Percentiles rank a stretch among this genome's conserved stretches.
phyloP scores from a whole-genome alignment of 495 filamentous ascomycete genomes.

The Wilcoxina mikolae region DNA sequence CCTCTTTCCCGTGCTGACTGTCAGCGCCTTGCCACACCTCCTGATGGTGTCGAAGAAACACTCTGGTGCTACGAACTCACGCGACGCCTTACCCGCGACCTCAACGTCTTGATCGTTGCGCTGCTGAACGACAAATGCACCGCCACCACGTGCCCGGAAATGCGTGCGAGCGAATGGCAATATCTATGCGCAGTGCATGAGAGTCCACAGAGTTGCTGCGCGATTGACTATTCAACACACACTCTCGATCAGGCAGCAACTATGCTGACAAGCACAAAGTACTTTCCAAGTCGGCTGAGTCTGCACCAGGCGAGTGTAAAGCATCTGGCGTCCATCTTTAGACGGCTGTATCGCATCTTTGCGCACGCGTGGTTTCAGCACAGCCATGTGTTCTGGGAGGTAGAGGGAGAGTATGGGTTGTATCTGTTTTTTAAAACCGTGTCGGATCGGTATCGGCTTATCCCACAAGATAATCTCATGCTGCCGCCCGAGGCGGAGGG shows the following conservation, averaged over 20 bases:
- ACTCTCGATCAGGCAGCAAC: conserved; percentile 95
- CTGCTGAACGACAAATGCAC: conserved; percentile 87
- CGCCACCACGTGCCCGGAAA: conserved; percentile 76
- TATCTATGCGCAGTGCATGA: conserved; percentile 97
- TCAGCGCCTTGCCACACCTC: conserved; percentile 56
- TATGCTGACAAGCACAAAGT: conserved; percentile 73
- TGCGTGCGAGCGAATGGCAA: conserved; percentile 98
- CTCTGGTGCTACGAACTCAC: conserved; percentile 97
- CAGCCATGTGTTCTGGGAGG: conserved; percentile 82
- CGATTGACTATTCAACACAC: conserved; percentile 97
- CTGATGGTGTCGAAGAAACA: conserved; percentile 61
- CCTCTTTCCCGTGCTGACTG: conserved; percentile 65
- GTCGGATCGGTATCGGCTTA: conserved; percentile 74
- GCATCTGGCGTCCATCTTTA: conserved; percentile 85
- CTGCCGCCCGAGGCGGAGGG: conserved; percentile 88
- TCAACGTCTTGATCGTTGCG: conserved; percentile 76
- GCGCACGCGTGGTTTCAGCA: conserved; percentile 99
- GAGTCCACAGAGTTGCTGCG: conserved; percentile 83
- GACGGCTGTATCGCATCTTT: conserved; percentile 87
- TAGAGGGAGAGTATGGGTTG: conserved; percentile 73
- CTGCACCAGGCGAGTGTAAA: conserved; percentile 51
- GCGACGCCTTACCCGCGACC: conserved; percentile 83
- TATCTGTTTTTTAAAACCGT: conserved; percentile 96
- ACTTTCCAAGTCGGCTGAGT: conserved; percentile 78
- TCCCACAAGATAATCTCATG: conserved; percentile 89